Evolutionary conservation across 2,329 filamentous ascomycete species (phyloP).

Genomic region (Penicillium sp.): DNA sequence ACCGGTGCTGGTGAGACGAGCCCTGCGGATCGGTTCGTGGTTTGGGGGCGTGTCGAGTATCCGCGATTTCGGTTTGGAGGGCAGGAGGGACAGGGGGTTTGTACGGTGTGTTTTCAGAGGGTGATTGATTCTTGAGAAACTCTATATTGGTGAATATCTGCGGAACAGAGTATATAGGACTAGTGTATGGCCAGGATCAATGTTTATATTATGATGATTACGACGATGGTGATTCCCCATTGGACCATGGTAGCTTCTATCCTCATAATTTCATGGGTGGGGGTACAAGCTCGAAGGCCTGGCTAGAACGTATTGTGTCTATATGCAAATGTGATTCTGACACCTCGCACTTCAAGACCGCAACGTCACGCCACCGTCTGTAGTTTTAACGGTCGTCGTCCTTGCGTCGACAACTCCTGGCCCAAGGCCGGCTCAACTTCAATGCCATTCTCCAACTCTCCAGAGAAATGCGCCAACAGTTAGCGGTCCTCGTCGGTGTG

Average conservation of each 20-base stretch:
- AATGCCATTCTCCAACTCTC: constrained; percentile 47
- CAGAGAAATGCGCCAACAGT: constrained; percentile 58
- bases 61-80: constrained; percentile 87
- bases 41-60: constrained; percentile 71
- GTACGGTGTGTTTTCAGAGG: constrained; percentile 75
- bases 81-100: constrained; percentile 81
- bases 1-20: constrained; percentile 46
- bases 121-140: constrained; percentile 12
- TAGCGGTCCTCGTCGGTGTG: constrained; percentile 47
- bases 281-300: no score
- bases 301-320: neutral
- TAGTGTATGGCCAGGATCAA: no score
- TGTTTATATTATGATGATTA: no score
- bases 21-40: constrained; percentile 53
- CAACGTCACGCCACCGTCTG: constrained; percentile 58
- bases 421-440: constrained; percentile 55
- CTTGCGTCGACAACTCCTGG: constrained; percentile 51
- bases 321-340: neutral
- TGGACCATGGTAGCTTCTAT: no score
- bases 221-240: no score
- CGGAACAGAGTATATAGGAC: no score
- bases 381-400: constrained; percentile 50
- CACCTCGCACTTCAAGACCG: constrained; percentile 38
- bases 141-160: neutral
- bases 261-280: no score